Percentiles rank a stretch among this genome's conserved stretches.
phyloP scores from a whole-genome alignment of 1,284 basidiomycete species.

The Stereum hirsutum region DNA sequence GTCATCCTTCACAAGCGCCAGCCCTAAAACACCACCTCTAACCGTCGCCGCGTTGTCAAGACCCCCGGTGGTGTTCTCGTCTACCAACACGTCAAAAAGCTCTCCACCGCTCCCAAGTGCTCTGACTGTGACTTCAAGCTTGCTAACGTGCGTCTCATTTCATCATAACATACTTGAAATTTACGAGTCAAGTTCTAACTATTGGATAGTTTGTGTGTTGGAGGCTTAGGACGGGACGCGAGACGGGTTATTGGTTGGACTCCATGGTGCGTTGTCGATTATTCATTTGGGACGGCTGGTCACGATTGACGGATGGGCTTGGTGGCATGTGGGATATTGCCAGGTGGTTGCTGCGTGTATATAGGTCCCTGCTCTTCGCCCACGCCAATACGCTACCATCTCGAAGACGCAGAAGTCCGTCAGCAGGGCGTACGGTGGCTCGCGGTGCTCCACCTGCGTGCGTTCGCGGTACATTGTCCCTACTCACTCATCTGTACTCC shows the following conservation, averaged over 20 bases:
- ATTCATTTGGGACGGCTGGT: background rate
- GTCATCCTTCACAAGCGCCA: slow-evolving; percentile 99
- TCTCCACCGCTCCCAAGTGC: slow-evolving; percentile 86
- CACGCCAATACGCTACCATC: slow-evolving; percentile 86
- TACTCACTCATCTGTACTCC: slow-evolving; percentile 2
- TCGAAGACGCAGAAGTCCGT: slow-evolving; percentile 96
- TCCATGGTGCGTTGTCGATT: background rate
- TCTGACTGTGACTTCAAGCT: slow-evolving; percentile 93
- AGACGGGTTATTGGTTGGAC: background rate
- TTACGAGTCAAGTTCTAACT: no score
- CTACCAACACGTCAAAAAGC: slow-evolving; percentile 88
- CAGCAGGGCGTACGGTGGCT: slow-evolving; percentile 90
- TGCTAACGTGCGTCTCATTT: slow-evolving; percentile 66
- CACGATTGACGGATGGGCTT: background rate
- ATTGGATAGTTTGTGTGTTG: no score
- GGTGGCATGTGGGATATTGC: background rate
- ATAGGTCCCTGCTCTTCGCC: slow-evolving; percentile 87
- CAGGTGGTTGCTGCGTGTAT: background rate
- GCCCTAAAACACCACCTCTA: slow-evolving; percentile 98
- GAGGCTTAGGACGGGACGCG: background rate
- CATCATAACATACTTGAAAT: no score
- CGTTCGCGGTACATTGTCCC: slow-evolving; percentile 73
- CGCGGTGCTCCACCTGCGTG: slow-evolving; percentile 88
- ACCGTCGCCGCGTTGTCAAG: slow-evolving; percentile 93
- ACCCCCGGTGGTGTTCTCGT: slow-evolving; percentile 92